Evolutionary conservation across 2,329 filamentous ascomycete genomes (phyloP).

Genomic region (Penicillium hesseltinei): DNA sequence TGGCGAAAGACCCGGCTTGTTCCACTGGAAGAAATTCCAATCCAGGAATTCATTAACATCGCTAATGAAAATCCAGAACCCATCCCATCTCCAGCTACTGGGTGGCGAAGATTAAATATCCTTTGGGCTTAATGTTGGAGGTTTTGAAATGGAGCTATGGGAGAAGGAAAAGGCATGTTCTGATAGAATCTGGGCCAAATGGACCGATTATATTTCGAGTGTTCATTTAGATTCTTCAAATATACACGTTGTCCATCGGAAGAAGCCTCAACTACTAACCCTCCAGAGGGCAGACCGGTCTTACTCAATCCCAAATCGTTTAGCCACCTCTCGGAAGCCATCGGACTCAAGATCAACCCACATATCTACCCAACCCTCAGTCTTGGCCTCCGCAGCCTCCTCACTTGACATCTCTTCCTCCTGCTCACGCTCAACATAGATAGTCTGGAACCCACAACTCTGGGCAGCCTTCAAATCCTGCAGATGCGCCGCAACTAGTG

Average conservation of each 20-base stretch:
- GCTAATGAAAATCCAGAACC: neutral
- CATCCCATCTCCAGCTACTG: neutral
- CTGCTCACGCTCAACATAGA: slow-evolving; percentile 67
- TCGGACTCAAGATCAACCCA: slow-evolving; percentile 55
- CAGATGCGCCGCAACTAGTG: slow-evolving; percentile 76
- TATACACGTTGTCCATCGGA: neutral
- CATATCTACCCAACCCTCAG: slow-evolving; percentile 63
- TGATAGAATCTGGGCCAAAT: neutral
- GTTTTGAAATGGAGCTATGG: neutral
- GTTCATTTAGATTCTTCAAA: neutral
- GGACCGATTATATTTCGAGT: neutral
- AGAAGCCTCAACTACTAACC: too few relatives aligned
- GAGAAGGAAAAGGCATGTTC: neutral
- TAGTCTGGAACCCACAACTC: slow-evolving; percentile 61
- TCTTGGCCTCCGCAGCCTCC: slow-evolving; percentile 51
- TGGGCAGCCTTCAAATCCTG: slow-evolving; percentile 66
- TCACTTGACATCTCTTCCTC: slow-evolving; percentile 64
- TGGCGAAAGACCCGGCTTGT: slow-evolving; percentile 36
- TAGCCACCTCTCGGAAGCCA: slow-evolving; percentile 55
- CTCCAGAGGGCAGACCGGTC: too few relatives aligned
- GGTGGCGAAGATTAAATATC: neutral
- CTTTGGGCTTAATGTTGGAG: neutral
- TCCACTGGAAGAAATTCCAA: slow-evolving; percentile 30
- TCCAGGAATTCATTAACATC: slow-evolving; percentile 17
- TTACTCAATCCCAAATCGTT: slow-evolving; percentile 42